phyloP scores from a whole-genome alignment of 2,329 filamentous ascomycete species.

The Neoascochyta sp. region DNA sequence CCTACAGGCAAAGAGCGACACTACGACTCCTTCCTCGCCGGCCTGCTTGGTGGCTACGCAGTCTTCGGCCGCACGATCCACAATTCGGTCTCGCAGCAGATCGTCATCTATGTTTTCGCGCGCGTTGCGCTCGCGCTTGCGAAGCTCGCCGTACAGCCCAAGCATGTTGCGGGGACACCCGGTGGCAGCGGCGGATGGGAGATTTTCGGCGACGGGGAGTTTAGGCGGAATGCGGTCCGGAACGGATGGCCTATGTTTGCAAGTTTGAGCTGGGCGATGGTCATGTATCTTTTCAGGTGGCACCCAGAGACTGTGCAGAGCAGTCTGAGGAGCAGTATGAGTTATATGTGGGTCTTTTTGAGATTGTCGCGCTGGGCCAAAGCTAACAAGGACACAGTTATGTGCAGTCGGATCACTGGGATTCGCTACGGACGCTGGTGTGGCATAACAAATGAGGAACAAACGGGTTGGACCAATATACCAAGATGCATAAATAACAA shows the following conservation, averaged over 20 bases:
- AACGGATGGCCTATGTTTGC: constrained; percentile 94
- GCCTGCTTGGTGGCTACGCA: constrained; percentile 83
- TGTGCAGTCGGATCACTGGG: constrained; percentile 83
- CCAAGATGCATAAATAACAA: no score
- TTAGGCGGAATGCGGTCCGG: constrained; percentile 41
- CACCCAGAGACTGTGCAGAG: constrained; percentile 88
- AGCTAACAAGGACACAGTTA: constrained; percentile 49
- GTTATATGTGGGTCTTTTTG: constrained; percentile 72
- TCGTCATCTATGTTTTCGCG: constrained; percentile 96
- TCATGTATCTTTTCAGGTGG: constrained; percentile 94
- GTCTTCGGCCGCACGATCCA: constrained; percentile 82
- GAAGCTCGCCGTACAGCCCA: constrained; percentile 71
- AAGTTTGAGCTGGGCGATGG: constrained; percentile 80
- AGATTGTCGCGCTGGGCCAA: background rate
- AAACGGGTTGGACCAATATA: no score
- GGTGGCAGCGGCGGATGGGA: constrained; percentile 36
- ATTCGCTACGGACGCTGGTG: constrained; percentile 76
- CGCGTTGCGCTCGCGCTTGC: constrained; percentile 82
- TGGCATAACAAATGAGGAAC: constrained; percentile 68
- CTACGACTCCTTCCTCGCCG: constrained; percentile 82
- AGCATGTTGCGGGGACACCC: constrained; percentile 36
- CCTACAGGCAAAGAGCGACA: constrained; percentile 57
- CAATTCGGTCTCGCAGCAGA: constrained; percentile 87
- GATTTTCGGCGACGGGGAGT: constrained; percentile 34
- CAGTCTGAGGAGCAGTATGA: constrained; percentile 92